Percentiles rank a stretch among this genome's conserved stretches.
phyloP scores from a whole-genome alignment of 495 filamentous ascomycete genomes.

The Gamarada debralockiae region DNA sequence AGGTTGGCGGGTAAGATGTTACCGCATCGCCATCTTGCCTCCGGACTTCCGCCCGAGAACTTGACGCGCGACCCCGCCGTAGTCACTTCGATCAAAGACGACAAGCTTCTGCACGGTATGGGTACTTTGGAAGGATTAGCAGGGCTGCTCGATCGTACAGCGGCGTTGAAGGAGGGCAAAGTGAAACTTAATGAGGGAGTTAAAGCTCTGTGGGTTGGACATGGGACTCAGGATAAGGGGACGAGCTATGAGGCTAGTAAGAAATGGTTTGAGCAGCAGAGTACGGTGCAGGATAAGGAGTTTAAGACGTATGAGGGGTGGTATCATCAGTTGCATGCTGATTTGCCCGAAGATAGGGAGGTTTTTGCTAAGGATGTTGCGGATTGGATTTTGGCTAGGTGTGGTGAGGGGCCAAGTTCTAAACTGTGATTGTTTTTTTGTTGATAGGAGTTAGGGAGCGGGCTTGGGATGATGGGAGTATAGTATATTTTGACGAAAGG shows the following conservation, averaged over 20 bases:
- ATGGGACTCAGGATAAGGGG: conserved; percentile 65
- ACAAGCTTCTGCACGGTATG: conserved; percentile 69
- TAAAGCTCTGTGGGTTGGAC: conserved; percentile 53
- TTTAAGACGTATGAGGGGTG: conserved; percentile 74
- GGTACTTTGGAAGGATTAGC: conserved; percentile 75
- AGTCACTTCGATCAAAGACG: conserved; percentile 48
- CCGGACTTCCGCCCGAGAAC: conserved; percentile 51
- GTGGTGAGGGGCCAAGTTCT: not conserved
- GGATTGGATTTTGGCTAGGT: conserved; percentile 65
- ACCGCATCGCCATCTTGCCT: conserved; percentile 55
- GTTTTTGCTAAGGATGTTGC: conserved; percentile 67
- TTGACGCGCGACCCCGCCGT: conserved; percentile 62
- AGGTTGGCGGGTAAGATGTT: conserved; percentile 59
- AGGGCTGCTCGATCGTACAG: conserved; percentile 68
- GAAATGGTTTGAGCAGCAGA: conserved; percentile 52
- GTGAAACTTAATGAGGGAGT: conserved; percentile 30
- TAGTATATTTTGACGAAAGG: too few relatives aligned
- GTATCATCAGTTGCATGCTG: conserved; percentile 75
- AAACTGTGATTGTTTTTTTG: too few relatives aligned
- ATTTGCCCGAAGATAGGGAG: conserved; percentile 55
- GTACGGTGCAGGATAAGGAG: conserved; percentile 55
- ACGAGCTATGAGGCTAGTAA: conserved; percentile 59
- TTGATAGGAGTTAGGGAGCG: too few relatives aligned
- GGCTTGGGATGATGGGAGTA: too few relatives aligned
- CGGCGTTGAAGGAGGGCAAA: conserved; percentile 43